phyloP scores from a whole-genome alignment of 1,284 basidiomycete genomes.

The Mycena sp. region DNA sequence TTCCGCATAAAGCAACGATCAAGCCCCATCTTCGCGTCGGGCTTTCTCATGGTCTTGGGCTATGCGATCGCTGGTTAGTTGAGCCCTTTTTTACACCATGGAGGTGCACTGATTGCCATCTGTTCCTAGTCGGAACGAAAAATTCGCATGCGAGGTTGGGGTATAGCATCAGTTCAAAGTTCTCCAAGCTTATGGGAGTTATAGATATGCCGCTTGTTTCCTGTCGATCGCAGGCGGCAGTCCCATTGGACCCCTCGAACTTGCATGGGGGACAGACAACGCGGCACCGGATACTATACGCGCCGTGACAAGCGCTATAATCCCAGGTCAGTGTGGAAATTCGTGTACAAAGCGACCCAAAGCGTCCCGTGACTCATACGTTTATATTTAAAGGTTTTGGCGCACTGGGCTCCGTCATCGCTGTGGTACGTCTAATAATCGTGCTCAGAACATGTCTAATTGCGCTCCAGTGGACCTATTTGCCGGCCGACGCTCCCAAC shows the following conservation, averaged over 20 bases:
- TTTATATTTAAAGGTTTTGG: conserved; percentile 42
- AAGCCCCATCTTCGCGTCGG: conserved; percentile 43
- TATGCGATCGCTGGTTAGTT: conserved; percentile 45
- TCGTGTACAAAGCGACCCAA: background rate
- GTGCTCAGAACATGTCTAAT: background rate
- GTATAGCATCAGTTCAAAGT: background rate
- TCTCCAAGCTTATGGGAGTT: too few relatives aligned
- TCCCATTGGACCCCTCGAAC: conserved; percentile 46
- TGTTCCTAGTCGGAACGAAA: conserved; percentile 40
- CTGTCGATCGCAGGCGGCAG: conserved; percentile 47
- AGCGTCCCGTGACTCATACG: background rate
- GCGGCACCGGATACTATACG: conserved; percentile 53
- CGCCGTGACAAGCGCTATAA: conserved; percentile 50
- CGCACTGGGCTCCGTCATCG: conserved; percentile 51
- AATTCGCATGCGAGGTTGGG: conserved; percentile 48
- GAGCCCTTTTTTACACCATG: background rate
- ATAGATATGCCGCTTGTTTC: conserved; percentile 53
- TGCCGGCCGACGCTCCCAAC: conserved; percentile 51
- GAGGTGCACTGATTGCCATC: background rate
- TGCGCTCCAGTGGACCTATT: conserved; percentile 46
- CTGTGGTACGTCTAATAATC: conserved; percentile 38
- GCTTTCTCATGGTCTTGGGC: conserved; percentile 45
- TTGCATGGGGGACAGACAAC: conserved; percentile 53
- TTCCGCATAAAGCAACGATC: conserved; percentile 44
- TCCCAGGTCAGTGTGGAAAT: conserved; percentile 43